A percentile compares a stretch with the other conserved stretches of the same genome.
These are phyloP conservation scores for Mycothermus thermophilus DNA, from an alignment of 495 filamentous ascomycete species.

Conservation along the genomic window DNA sequence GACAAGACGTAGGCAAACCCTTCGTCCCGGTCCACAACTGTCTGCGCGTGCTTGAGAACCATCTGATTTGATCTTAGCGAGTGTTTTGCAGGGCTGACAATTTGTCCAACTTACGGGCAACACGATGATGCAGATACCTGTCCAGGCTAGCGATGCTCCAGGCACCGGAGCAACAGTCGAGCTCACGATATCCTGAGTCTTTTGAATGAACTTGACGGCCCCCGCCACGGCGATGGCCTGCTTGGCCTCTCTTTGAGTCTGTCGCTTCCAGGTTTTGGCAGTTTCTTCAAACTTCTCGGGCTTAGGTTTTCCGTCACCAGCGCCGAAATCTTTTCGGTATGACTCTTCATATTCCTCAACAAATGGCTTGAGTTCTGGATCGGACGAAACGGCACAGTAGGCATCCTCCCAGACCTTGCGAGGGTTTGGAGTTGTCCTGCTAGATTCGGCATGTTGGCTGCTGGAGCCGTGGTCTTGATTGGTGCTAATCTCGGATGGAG, in stretches of 20 bases:
- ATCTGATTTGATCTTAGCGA: conserved; percentile 2
- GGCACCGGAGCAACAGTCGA: conserved; percentile 3
- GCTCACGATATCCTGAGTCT: conserved; percentile 5
- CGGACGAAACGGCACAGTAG: conserved; percentile 2
- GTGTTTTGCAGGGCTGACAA: not conserved
- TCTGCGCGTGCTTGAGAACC: conserved; percentile 13
- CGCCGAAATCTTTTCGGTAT: not conserved
- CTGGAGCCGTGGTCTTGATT: too few species aligned
- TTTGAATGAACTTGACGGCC: conserved; percentile 11
- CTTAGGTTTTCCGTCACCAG: not conserved
- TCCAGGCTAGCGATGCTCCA: conserved; percentile 10
- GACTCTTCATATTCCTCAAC: conserved; percentile 11
- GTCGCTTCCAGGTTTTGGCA: conserved; percentile 4
- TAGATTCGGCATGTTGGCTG: too few species aligned
- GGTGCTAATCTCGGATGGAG: too few species aligned
- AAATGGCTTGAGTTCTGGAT: conserved; percentile 2
- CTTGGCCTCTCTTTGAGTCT: not conserved
- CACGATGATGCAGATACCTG: conserved; percentile 10
- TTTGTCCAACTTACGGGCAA: conserved; percentile 9
- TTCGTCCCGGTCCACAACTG: conserved; percentile 8
- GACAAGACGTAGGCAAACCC: conserved; percentile 16
- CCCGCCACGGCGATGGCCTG: conserved; percentile 7
- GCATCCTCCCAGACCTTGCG: conserved; percentile 10
- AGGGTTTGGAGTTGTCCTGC: conserved; percentile 1
- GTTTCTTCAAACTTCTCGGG: not conserved